phyloP scores from a whole-genome alignment of 768 basidiomycete species.

The Termitomyces sp. region DNA sequence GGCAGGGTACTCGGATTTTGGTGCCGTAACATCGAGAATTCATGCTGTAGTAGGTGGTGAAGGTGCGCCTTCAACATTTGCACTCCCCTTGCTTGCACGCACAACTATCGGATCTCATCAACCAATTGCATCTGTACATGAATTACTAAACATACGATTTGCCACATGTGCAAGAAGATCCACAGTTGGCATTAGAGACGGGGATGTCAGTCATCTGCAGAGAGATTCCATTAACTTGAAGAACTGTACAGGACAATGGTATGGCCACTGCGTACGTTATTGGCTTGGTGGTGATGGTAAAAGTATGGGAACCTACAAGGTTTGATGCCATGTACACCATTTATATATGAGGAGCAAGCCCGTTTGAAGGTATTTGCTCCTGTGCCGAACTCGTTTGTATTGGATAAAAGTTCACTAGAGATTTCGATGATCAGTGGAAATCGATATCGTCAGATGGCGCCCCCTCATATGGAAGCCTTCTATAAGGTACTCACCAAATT shows the following conservation, averaged over 20 bases:
- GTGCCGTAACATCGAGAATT: neutral
- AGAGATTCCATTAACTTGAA: neutral
- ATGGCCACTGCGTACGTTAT: slow-evolving; percentile 6
- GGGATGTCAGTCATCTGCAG: slow-evolving; percentile 3
- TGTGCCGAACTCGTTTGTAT: neutral
- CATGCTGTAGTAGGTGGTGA: neutral
- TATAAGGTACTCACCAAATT: too few relatives aligned
- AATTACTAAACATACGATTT: neutral
- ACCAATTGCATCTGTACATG: neutral
- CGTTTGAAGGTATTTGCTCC: slow-evolving; percentile 1
- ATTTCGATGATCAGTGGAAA: neutral
- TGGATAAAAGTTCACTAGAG: neutral
- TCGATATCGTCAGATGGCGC: neutral
- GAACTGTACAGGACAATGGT: neutral
- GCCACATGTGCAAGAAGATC: slow-evolving; percentile 9
- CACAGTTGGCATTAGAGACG: slow-evolving; percentile 5
- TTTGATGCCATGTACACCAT: neutral
- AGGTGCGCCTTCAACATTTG: slow-evolving; percentile 6
- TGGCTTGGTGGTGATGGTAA: neutral
- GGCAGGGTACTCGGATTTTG: neutral
- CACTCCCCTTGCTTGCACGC: slow-evolving; percentile 12
- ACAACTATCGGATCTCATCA: slow-evolving; percentile 5
- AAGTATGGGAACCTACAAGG: neutral
- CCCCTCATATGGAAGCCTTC: neutral
- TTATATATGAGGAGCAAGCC: neutral